Evolutionary conservation across 257 asterid genomes (phyloP).

Genomic region (Penstemon davidsonii): DNA sequence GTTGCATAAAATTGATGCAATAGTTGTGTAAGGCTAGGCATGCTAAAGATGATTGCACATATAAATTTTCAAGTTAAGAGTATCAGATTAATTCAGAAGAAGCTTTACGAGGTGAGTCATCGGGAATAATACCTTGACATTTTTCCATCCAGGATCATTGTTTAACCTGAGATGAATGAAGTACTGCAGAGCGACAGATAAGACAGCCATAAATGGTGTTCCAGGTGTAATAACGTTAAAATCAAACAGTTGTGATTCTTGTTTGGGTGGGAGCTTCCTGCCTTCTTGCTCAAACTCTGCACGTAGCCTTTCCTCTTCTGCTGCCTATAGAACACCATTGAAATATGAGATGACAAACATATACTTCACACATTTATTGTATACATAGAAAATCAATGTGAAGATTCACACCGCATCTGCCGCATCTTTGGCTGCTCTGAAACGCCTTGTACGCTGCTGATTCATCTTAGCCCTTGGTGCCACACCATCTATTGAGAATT

Average conservation of each 20-base stretch:
- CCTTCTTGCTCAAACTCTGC: constrained; percentile 85
- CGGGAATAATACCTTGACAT: constrained; percentile 60
- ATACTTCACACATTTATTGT: background rate
- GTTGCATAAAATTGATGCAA: constrained; percentile 24
- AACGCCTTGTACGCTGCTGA: constrained; percentile 95
- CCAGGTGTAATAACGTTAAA: constrained; percentile 95
- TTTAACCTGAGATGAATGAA: constrained; percentile 76
- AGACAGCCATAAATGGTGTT: constrained; percentile 88
- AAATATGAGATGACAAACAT: constrained; percentile 16
- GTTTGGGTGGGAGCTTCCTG: constrained; percentile 85
- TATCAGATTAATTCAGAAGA: constrained; percentile 17
- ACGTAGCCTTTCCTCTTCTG: constrained; percentile 84
- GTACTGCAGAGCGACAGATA: constrained; percentile 83
- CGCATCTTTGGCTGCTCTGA: constrained; percentile 96
- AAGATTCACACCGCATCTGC: constrained; percentile 69
- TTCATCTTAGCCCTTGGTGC: constrained; percentile 99
- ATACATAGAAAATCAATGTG: constrained; percentile 16
- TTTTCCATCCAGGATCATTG: constrained; percentile 94
- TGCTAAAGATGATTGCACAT: constrained; percentile 8
- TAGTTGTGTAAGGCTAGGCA: constrained; percentile 21
- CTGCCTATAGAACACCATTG: constrained; percentile 56
- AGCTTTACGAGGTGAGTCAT: background rate
- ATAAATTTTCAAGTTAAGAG: background rate
- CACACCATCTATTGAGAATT: constrained; percentile 70
- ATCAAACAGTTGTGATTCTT: constrained; percentile 77